These are phyloP conservation scores for Metarhizium album DNA, from an alignment of 2,329 filamentous ascomycete genomes.

Conservation along the genomic window DNA sequence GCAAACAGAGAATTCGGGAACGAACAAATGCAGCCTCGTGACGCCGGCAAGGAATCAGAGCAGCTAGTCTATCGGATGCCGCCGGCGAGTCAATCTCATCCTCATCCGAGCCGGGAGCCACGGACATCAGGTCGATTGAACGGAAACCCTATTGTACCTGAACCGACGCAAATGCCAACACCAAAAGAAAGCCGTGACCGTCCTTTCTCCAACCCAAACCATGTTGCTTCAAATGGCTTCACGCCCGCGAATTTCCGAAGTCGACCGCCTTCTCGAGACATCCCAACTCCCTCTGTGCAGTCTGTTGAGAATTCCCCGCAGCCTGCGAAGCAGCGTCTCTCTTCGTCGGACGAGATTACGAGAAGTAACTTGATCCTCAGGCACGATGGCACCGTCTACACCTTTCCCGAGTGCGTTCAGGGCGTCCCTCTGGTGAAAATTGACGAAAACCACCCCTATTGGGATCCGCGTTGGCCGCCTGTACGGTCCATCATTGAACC, in stretches of 20 bases:
- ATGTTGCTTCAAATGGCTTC: constrained; percentile 13
- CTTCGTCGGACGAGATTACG: constrained; percentile 28
- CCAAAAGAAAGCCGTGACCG: constrained; percentile 16
- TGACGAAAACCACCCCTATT: constrained; percentile 38
- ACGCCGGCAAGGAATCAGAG: background rate
- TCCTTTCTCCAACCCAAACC: background rate
- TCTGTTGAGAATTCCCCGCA: constrained; percentile 18
- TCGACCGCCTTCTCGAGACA: constrained; percentile 18
- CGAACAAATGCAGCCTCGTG: background rate
- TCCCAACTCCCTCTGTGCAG: constrained; percentile 17
- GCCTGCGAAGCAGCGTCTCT: constrained; percentile 8
- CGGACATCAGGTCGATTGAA: background rate
- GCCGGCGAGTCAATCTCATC: background rate
- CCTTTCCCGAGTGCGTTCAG: constrained; percentile 38
- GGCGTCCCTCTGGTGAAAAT: constrained; percentile 45
- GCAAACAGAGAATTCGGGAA: background rate
- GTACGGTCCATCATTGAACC: constrained; percentile 32
- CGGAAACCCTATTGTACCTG: constrained; percentile 9
- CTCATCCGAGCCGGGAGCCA: background rate
- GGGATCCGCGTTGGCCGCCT: constrained; percentile 42
- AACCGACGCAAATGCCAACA: constrained; percentile 17
- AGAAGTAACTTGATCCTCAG: constrained; percentile 32
- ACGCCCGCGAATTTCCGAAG: constrained; percentile 21
- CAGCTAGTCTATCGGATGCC: constrained; percentile 2
- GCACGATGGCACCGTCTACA: constrained; percentile 38